Percentiles rank a stretch among this genome's conserved stretches.
Conservation (phyloP, 1,139 yeast species). For the Geotrichum candidum region DNA sequence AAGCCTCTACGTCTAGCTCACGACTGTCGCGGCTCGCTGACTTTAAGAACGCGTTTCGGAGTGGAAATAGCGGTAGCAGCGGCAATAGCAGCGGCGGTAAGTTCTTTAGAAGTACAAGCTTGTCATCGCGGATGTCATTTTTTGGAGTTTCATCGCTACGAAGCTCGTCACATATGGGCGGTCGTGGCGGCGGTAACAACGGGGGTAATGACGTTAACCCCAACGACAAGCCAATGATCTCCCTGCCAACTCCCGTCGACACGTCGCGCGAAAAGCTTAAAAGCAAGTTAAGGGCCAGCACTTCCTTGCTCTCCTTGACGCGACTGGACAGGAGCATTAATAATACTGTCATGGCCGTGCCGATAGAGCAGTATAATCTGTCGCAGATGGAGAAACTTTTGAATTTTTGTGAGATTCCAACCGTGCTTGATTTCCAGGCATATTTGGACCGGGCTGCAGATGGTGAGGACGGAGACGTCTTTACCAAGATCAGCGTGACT, state of each 20-base stretch:
- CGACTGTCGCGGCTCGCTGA: neutral
- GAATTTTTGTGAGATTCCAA: constrained; percentile 28
- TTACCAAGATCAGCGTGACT: constrained; percentile 42
- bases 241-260: constrained; percentile 52
- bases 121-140: constrained; percentile 7
- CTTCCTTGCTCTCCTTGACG: constrained; percentile 43
- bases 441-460: constrained; percentile 27
- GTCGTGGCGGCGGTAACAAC: neutral
- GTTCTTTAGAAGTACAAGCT: constrained; percentile 1
- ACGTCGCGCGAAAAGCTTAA: constrained; percentile 50
- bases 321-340: constrained; percentile 23
- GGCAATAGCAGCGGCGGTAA: neutral
- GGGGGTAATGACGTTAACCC: neutral
- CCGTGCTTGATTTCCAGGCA: constrained; percentile 30
- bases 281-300: constrained; percentile 47
- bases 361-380: constrained; percentile 30
- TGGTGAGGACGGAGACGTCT: constrained; percentile 14
- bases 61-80: neutral
- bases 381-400: constrained; percentile 33
- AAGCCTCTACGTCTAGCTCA: neutral
- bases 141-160: neutral
- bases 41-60: neutral
- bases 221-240: constrained; percentile 40
- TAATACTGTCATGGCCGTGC: constrained; percentile 27
- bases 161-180: neutral